phyloP scores from a whole-genome alignment of 1,139 yeast genomes.

The Lizanozyma gosingica region DNA sequence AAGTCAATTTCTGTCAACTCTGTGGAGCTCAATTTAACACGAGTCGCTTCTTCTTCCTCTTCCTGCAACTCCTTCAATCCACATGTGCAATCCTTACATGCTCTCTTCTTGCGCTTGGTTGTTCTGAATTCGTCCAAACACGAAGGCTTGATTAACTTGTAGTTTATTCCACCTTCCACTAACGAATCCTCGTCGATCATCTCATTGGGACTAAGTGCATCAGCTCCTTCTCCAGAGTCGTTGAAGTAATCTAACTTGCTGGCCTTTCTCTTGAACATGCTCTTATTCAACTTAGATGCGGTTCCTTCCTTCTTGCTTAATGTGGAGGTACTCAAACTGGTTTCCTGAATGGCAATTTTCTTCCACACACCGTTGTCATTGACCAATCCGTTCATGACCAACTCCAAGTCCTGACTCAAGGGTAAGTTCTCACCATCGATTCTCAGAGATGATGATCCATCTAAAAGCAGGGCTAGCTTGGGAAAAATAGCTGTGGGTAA shows the following conservation, averaged over 20 bases:
- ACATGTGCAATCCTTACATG: conserved; percentile 97
- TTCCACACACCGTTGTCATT: conserved; percentile 19
- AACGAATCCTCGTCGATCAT: conserved; percentile 15
- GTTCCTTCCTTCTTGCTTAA: conserved; percentile 20
- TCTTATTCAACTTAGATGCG: conserved; percentile 4
- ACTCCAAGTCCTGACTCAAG: conserved; percentile 43
- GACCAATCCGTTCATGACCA: conserved; percentile 57
- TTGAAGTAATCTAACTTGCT: conserved; percentile 45
- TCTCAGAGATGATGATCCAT: conserved; percentile 30
- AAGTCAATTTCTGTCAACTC: conserved; percentile 87
- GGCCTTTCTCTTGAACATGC: conserved; percentile 14
- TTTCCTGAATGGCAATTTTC: conserved; percentile 31
- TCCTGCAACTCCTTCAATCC: conserved; percentile 83
- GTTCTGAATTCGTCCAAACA: conserved; percentile 32
- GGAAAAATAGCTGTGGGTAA: conserved; percentile 23
- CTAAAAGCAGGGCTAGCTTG: conserved; percentile 37
- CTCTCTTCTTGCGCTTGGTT: conserved; percentile 57
- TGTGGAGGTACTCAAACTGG: conserved; percentile 11
- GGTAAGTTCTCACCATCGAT: conserved; percentile 43
- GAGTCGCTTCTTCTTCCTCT: conserved; percentile 28
- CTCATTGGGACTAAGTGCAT: conserved; percentile 24
- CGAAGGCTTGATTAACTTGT: conserved; percentile 27
- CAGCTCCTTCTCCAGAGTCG: conserved; percentile 34
- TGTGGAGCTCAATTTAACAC: conserved; percentile 52
- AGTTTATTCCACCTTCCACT: conserved; percentile 6